phyloP scores from a whole-genome alignment of 164 flowering plant species.

The Paratinospora sagittata region DNA sequence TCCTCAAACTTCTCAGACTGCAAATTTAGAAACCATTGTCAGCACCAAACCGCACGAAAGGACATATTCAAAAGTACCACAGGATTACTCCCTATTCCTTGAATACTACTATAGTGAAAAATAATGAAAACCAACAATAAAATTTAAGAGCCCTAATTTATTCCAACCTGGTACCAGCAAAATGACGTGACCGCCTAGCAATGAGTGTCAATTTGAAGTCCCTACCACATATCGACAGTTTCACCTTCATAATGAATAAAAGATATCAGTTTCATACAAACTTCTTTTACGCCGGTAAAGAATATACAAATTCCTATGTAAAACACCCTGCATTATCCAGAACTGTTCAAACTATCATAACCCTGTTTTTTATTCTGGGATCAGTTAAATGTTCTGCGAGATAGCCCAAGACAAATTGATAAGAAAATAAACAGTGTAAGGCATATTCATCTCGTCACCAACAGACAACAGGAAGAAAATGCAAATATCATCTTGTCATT shows the following conservation, averaged over 20 bases:
- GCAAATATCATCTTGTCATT: background rate
- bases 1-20: background rate
- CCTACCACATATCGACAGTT: constrained; percentile 54
- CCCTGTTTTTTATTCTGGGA: background rate
- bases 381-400: background rate
- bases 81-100: background rate
- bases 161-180: constrained; percentile 93
- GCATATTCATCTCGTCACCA: background rate
- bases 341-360: background rate
- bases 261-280: constrained; percentile 8
- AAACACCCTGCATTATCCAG: background rate
- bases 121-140: constrained; percentile 1
- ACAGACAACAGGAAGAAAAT: background rate
- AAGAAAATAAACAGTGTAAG: background rate
- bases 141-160: background rate
- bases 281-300: background rate
- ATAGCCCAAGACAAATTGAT: background rate
- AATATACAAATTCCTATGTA: background rate
- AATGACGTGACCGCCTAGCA: constrained; percentile 96
- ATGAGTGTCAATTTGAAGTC: constrained; percentile 74
- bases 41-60: background rate
- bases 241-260: constrained; percentile 37
- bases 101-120: background rate
- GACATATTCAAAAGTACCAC: background rate
- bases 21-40: background rate